Percentiles rank a stretch among this genome's conserved stretches.
phyloP scores from a whole-genome alignment of 495 filamentous ascomycete species.

The Lepraria neglecta region DNA sequence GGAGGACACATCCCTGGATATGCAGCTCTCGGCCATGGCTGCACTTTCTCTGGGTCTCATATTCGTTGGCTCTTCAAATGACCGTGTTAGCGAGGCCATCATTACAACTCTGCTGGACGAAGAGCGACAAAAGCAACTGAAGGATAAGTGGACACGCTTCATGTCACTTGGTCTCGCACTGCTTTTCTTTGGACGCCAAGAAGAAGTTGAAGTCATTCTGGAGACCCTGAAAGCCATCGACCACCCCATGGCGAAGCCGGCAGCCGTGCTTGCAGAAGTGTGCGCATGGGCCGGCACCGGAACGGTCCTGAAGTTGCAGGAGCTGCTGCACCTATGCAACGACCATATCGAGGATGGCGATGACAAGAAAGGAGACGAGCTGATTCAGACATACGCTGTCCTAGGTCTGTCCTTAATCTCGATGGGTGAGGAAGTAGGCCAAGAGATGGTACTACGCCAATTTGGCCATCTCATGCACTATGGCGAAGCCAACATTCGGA shows the following conservation, averaged over 20 bases:
- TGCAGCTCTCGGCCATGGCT: conserved; percentile 96
- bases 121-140: conserved; percentile 76
- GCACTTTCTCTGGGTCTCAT: conserved; percentile 84
- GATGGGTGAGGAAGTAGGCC: conserved; percentile 97
- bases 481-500: conserved; percentile 91
- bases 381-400: conserved; percentile 92
- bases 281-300: conserved; percentile 98
- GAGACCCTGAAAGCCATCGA: conserved; percentile 94
- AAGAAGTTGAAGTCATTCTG: conserved; percentile 91
- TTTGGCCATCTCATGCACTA: conserved; percentile 99
- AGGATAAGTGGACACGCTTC: conserved; percentile 97
- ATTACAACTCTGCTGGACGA: conserved; percentile 87
- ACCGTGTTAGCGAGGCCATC: conserved; percentile 81
- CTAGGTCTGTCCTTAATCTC: conserved; percentile 88
- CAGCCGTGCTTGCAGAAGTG: conserved; percentile 83
- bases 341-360: conserved; percentile 91
- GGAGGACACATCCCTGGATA: conserved; percentile 69
- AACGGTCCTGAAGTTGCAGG: conserved; percentile 92
- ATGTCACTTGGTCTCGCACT: conserved; percentile 90
- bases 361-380: conserved; percentile 86
- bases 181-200: conserved; percentile 90
- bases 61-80: conserved; percentile 86
- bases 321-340: conserved; percentile 93
- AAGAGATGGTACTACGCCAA: conserved; percentile 96
- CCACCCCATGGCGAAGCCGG: conserved; percentile 88